A percentile compares a stretch with the other conserved stretches of the same genome.
Conservation (phyloP, 2,329 filamentous ascomycete genomes). For the Nemania sp. region DNA sequence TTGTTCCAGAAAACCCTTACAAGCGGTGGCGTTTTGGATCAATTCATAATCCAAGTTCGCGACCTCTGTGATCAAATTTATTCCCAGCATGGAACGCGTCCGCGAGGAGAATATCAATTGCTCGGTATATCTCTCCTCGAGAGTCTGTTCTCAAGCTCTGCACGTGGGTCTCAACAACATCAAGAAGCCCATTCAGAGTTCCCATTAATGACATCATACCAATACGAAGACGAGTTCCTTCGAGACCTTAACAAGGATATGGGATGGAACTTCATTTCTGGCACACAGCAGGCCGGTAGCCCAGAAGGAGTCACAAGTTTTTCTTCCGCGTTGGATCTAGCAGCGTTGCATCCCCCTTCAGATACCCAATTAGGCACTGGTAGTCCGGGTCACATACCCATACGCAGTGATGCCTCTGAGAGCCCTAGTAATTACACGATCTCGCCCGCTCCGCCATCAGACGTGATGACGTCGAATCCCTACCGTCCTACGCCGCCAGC, state of each 20-base stretch:
- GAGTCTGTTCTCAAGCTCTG: constrained; percentile 40
- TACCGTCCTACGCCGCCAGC: constrained; percentile 25
- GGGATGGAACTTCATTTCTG: constrained; percentile 20
- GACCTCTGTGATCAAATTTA: constrained; percentile 51
- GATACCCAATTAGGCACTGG: constrained; percentile 11
- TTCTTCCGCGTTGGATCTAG: constrained; percentile 20
- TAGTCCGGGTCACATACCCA: constrained; percentile 12
- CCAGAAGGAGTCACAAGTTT: constrained; percentile 17
- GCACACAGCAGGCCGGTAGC: constrained; percentile 22
- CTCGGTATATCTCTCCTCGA: constrained; percentile 47
- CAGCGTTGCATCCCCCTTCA: constrained; percentile 19
- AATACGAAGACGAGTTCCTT: constrained; percentile 31
- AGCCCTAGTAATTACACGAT: constrained; percentile 29
- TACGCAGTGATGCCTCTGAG: constrained; percentile 20
- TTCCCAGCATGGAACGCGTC: constrained; percentile 36
- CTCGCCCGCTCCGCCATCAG: constrained; percentile 26
- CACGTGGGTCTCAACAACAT: constrained; percentile 26
- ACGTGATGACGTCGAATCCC: constrained; percentile 14
- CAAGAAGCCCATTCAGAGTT: constrained; percentile 26
- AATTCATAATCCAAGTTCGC: constrained; percentile 48
- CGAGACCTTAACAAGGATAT: constrained; percentile 28
- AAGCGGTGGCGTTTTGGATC: constrained; percentile 43
- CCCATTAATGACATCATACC: constrained; percentile 26
- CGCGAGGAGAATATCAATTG: constrained; percentile 48
- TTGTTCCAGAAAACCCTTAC: constrained; percentile 9